Evolutionary conservation across 768 basidiomycete species (phyloP), one percentile per base, ranked within the genome.

Genomic region (Candolleomyces efflorescens): DNA sequence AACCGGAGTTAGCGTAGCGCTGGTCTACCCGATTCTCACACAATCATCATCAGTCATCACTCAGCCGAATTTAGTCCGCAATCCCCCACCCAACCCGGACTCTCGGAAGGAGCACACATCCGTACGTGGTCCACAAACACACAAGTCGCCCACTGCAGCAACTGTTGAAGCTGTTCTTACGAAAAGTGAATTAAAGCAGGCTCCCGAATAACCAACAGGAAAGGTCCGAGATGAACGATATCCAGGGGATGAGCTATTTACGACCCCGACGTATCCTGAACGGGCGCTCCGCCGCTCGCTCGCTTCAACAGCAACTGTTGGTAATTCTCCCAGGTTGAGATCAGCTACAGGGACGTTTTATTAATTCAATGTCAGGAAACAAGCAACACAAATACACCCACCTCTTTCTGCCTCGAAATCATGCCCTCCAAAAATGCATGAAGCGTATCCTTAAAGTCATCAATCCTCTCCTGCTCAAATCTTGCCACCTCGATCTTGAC

Each of bases 401-500:
- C 87, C 78, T 89, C 84, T 69, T 88, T 92, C 74, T 99, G 95
- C 54, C 86, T 78, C 3, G 78, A 71, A 50, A 95, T 88, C 89
- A 96, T 90, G 5, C 89, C 91, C 44, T 94, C 89, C 54, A 98
- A 74, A 70, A 93, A 94, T 3, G 80, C 79, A 69, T 92, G 89
- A 62, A 99, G 69, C 2, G 88, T 80, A 45, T 82, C 78, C 71
- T 94, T 95, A 72, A 98, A 97, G 68, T 98, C 96, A 49, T 92
- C 90, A 23, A 98, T 82, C 44, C 95, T 83, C 72, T 97, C 96
- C 67, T 86, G 83, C 73, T 99, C 96, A 67, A 98, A 98, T 44
- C 96, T 78, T 4, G 84, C 85, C 61, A 94, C 84, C 73, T 99
- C 97, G 3, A 82, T 74, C 72, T 98, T 98, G 63, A 94, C 86